phyloP scores from a whole-genome alignment of 306 rosid genomes.

The Corylus americana region DNA sequence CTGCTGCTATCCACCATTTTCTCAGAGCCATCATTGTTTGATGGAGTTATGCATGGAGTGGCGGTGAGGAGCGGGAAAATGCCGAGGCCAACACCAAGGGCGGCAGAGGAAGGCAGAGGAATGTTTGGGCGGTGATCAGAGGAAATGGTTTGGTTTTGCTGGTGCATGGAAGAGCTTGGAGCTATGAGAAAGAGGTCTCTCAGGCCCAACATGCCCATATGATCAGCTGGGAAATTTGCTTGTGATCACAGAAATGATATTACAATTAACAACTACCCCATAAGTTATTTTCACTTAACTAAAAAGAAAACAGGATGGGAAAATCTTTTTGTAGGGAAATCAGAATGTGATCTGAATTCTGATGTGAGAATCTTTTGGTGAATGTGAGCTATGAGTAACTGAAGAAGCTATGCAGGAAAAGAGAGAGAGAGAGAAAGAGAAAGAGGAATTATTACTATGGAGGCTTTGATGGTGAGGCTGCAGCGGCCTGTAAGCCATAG shows the following conservation, averaged over 20 bases:
- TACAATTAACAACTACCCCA: background rate
- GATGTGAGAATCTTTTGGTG: conserved; percentile 1
- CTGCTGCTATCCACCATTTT: conserved; percentile 30
- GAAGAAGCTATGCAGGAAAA: background rate
- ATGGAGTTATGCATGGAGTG: conserved; percentile 50
- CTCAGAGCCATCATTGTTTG: conserved; percentile 12
- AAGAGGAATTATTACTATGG: background rate
- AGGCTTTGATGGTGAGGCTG: conserved; percentile 8
- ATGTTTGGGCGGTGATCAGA: conserved; percentile 49
- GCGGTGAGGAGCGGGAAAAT: conserved; percentile 74
- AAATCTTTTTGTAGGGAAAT: background rate
- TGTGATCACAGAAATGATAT: background rate
- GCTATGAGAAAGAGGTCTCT: conserved; percentile 74
- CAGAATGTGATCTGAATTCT: conserved; percentile 4
- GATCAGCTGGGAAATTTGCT: background rate
- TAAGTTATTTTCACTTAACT: too few species aligned
- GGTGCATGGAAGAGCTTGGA: conserved; percentile 53
- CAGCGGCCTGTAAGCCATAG: background rate
- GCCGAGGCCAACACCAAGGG: conserved; percentile 81
- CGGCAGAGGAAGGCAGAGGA: conserved; percentile 48
- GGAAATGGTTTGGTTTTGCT: conserved; percentile 55
- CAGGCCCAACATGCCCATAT: conserved; percentile 63
- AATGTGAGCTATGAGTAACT: too few species aligned
- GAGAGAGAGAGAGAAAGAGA: background rate
- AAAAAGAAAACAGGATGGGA: background rate